Conservation (phyloP, 2,329 filamentous ascomycete genomes). For the Fusarium irregulare region DNA sequence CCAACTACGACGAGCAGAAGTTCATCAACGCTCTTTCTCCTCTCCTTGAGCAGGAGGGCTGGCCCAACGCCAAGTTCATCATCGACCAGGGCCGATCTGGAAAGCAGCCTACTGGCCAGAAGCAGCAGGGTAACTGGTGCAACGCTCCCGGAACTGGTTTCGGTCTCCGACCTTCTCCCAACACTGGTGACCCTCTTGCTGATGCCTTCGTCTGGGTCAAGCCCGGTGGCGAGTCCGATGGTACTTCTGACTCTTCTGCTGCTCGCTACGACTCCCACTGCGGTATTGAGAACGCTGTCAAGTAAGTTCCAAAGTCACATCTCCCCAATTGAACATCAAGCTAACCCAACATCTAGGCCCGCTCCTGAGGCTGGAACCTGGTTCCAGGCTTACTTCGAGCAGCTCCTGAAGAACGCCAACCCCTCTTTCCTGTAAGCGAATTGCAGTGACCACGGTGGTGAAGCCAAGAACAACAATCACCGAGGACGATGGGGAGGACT, state of each 20-base stretch:
- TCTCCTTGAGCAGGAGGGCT: slow-evolving; percentile 63
- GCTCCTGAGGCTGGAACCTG: slow-evolving; percentile 77
- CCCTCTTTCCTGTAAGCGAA: slow-evolving; percentile 56
- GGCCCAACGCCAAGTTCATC: slow-evolving; percentile 59
- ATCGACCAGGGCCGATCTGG: slow-evolving; percentile 64
- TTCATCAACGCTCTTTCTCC: slow-evolving; percentile 74
- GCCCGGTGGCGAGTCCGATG: slow-evolving; percentile 70
- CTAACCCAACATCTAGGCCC: slow-evolving; percentile 57
- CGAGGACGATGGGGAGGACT: background rate
- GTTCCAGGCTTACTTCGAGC: slow-evolving; percentile 72
- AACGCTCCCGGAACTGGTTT: slow-evolving; percentile 73
- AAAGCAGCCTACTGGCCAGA: slow-evolving; percentile 71
- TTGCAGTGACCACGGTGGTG: no score
- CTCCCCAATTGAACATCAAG: accelerated
- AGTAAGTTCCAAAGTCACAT: slow-evolving; percentile 17
- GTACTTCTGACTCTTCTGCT: slow-evolving; percentile 60
- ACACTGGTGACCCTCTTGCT: slow-evolving; percentile 67
- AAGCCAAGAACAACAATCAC: background rate
- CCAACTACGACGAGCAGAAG: slow-evolving; percentile 64
- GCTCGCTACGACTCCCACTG: slow-evolving; percentile 57
- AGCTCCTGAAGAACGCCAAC: slow-evolving; percentile 66
- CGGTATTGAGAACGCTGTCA: slow-evolving; percentile 63
- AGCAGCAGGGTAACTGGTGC: slow-evolving; percentile 75
- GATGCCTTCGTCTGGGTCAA: slow-evolving; percentile 80
- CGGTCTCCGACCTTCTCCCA: slow-evolving; percentile 70